Conservation (phyloP, 1,139 yeast species). For the Yarrowia galli region DNA sequence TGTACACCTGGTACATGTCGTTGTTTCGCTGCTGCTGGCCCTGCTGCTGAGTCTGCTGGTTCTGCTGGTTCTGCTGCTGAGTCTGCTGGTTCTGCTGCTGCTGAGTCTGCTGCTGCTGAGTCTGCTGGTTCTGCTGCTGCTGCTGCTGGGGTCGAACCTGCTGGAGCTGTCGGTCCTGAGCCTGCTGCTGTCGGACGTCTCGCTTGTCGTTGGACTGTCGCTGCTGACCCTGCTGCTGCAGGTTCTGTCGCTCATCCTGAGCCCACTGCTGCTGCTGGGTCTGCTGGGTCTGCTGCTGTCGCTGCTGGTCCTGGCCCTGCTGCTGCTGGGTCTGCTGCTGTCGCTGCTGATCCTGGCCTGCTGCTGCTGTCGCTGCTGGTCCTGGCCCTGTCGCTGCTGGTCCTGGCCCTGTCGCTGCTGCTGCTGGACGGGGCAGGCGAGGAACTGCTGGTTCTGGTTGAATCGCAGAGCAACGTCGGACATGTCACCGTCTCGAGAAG, state of each 20-base stretch:
- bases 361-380: constrained; percentile 7
- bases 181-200: constrained; percentile 12
- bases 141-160: constrained; percentile 15
- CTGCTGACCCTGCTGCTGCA: constrained; percentile 12
- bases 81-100: background rate
- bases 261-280: constrained; percentile 24
- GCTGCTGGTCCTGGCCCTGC: constrained; percentile 11
- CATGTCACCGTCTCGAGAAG: constrained; percentile 13
- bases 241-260: constrained; percentile 9
- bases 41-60: constrained; percentile 7
- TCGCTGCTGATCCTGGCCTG: constrained; percentile 17
- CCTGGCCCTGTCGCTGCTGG: constrained; percentile 23
- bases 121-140: constrained; percentile 4
- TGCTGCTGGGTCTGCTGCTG: constrained; percentile 10
- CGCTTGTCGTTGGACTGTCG: constrained; percentile 17
- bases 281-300: background rate
- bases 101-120: background rate
- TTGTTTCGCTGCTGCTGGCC: constrained; percentile 1
- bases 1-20: constrained; percentile 24
- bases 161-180: constrained; percentile 8
- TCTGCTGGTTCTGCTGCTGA: constrained; percentile 20
- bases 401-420: no score
- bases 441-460: constrained; percentile 28
- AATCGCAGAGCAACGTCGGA: constrained; percentile 23
- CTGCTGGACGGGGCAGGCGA: constrained; percentile 11